A percentile compares a stretch with the other conserved stretches of the same genome.
Evolutionary conservation across 495 filamentous ascomycete species (phyloP).

Genomic region (Friedmanniomyces simplex): DNA sequence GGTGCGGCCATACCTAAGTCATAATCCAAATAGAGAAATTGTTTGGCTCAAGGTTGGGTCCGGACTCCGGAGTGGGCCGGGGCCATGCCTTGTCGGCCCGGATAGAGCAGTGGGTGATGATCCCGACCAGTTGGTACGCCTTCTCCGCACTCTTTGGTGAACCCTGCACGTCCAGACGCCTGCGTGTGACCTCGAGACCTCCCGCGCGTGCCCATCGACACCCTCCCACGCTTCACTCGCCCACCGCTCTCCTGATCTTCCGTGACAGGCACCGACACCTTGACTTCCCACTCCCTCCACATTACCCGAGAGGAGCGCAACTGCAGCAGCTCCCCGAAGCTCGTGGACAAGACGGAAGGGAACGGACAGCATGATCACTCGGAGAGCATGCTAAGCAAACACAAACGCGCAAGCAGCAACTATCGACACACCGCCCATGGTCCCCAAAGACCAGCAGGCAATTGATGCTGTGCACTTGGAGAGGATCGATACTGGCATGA

Average conservation of each 20-base stretch:
- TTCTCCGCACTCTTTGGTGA: too few species aligned
- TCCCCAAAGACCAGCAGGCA: background rate
- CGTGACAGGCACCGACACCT: too few species aligned
- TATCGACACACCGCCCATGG: slow-evolving; percentile 1
- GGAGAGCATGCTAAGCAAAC: slow-evolving; percentile 2
- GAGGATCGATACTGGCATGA: background rate
- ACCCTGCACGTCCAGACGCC: too few species aligned
- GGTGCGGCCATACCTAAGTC: too few species aligned
- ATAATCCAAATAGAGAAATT: too few species aligned
- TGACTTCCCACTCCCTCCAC: too few species aligned
- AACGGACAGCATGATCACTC: background rate
- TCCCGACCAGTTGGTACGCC: too few species aligned
- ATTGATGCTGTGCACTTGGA: background rate
- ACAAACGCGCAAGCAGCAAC: background rate
- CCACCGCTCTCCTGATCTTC: background rate
- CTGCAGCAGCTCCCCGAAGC: too few species aligned
- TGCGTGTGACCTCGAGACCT: background rate
- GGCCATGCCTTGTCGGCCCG: background rate
- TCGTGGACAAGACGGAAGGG: background rate
- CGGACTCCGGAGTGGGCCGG: background rate
- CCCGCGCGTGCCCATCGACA: background rate
- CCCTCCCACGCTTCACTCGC: background rate
- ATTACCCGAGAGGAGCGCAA: too few species aligned
- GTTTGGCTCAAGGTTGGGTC: background rate
- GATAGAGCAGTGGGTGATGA: background rate